Conservation (phyloP, 257 asterid species). For the Cordia subcordata region DNA sequence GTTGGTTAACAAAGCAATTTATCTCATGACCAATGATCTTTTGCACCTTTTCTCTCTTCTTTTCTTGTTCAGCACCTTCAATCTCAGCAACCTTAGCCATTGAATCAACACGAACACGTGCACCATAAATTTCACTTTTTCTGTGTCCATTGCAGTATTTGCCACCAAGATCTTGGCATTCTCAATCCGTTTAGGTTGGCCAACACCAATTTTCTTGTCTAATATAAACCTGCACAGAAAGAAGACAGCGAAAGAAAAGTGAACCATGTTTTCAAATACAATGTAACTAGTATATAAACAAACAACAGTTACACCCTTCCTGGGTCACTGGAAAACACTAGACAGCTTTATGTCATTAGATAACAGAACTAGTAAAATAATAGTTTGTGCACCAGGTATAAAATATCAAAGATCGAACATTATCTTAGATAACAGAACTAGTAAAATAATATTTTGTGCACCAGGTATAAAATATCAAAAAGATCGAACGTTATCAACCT, state of each 20-base stretch:
- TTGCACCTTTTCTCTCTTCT: conserved; percentile 88
- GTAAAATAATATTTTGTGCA: too few species aligned
- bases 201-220: conserved; percentile 95
- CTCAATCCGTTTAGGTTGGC: conserved; percentile 97
- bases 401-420: too few species aligned
- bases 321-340: too few species aligned
- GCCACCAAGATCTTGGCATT: conserved; percentile 95
- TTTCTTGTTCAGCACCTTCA: conserved; percentile 87
- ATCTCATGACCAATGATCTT: conserved; percentile 86
- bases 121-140: conserved; percentile 96
- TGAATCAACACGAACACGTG: conserved; percentile 98
- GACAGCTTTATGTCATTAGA: too few species aligned
- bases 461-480: too few species aligned
- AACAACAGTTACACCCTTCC: too few species aligned
- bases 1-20: conserved; percentile 92
- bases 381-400: too few species aligned
- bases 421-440: too few species aligned
- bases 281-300: too few species aligned
- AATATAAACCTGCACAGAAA: conserved; percentile 68
- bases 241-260: conserved; percentile 1
- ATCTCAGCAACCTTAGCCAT: conserved; percentile 98
- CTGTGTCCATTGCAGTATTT: conserved; percentile 98
- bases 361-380: too few species aligned
- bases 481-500: too few species aligned
- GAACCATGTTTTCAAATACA: too few species aligned